Percentiles rank a stretch among this genome's conserved stretches.
These are phyloP conservation scores for Vaccinium darrowii DNA, from an alignment of 148 eudicot genomes.

Conservation along the genomic window DNA sequence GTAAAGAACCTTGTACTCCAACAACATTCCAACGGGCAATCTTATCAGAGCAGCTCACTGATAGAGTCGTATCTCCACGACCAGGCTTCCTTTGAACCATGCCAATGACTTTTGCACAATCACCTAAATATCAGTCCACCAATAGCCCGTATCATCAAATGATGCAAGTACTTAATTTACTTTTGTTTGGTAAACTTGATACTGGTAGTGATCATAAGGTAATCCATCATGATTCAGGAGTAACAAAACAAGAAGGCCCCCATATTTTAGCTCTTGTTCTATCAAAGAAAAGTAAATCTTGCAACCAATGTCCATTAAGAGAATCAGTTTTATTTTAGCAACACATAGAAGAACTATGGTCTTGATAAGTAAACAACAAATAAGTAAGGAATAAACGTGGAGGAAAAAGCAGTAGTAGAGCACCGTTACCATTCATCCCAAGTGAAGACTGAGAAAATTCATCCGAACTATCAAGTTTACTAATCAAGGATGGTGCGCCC, in stretches of 20 bases:
- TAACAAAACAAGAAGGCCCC: neutral
- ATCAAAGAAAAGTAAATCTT: neutral
- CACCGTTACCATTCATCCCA: constrained; percentile 39
- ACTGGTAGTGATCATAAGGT: neutral
- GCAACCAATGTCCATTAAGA: constrained; percentile 2
- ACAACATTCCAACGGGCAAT: constrained; percentile 95
- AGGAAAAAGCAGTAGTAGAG: constrained; percentile 19
- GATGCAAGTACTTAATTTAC: neutral
- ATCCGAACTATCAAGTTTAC: constrained; percentile 17
- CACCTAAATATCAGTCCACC: constrained; percentile 29
- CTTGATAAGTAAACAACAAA: neutral
- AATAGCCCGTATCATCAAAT: neutral
- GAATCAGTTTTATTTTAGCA: neutral
- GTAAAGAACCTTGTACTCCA: constrained; percentile 77
- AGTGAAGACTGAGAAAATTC: constrained; percentile 24
- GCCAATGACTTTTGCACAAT: constrained; percentile 36
- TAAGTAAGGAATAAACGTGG: neutral
- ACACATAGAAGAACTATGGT: neutral
- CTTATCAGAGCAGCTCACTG: constrained; percentile 98
- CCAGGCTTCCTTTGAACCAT: constrained; percentile 95
- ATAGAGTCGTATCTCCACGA: constrained; percentile 84
- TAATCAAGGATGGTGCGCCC: constrained; percentile 18
- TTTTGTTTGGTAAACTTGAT: neutral
- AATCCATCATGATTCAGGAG: neutral
- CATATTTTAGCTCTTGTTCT: neutral